These are phyloP conservation scores for Acacia confusa DNA, from an alignment of 306 rosid genomes.

Conservation along the genomic window DNA sequence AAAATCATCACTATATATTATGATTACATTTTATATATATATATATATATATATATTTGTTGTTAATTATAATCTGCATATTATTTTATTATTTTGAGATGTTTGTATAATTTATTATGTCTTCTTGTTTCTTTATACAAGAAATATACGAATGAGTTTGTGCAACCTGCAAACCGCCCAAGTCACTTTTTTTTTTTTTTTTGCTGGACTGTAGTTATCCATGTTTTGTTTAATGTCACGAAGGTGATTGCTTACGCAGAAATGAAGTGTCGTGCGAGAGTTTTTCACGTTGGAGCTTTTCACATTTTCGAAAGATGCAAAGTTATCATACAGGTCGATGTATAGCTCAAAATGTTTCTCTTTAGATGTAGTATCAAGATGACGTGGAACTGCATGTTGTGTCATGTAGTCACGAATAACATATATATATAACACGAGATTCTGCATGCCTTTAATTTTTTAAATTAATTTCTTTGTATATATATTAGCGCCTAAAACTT, in stretches of 20 bases:
- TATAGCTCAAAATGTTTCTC: slow-evolving; percentile 18
- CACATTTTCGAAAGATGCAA: slow-evolving; percentile 31
- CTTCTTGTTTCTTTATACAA: slow-evolving; percentile 41
- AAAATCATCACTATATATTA: slow-evolving; percentile 76
- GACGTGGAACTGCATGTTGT: slow-evolving; percentile 15
- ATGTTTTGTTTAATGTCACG: slow-evolving; percentile 29
- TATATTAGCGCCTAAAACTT: neutral
- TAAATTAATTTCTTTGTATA: neutral
- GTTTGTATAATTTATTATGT: slow-evolving; percentile 52
- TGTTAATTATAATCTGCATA: slow-evolving; percentile 35
- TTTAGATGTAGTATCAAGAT: slow-evolving; percentile 5
- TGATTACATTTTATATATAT: slow-evolving; percentile 43
- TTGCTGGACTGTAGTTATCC: slow-evolving; percentile 33
- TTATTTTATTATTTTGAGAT: slow-evolving; percentile 58
- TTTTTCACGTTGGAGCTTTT: slow-evolving; percentile 26
- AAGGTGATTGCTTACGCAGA: slow-evolving; percentile 16
- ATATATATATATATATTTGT: slow-evolving; percentile 36
- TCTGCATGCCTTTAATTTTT: neutral
- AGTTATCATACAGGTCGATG: neutral
- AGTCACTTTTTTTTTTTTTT: slow-evolving; percentile 17
- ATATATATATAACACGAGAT: neutral
- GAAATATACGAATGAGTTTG: slow-evolving; percentile 56
- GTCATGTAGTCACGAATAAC: neutral
- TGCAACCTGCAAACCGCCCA: slow-evolving; percentile 57
- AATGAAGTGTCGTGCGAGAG: slow-evolving; percentile 36